These are phyloP conservation scores for Triangularia setosa DNA, from an alignment of 2,329 filamentous ascomycete genomes.

Conservation along the genomic window DNA sequence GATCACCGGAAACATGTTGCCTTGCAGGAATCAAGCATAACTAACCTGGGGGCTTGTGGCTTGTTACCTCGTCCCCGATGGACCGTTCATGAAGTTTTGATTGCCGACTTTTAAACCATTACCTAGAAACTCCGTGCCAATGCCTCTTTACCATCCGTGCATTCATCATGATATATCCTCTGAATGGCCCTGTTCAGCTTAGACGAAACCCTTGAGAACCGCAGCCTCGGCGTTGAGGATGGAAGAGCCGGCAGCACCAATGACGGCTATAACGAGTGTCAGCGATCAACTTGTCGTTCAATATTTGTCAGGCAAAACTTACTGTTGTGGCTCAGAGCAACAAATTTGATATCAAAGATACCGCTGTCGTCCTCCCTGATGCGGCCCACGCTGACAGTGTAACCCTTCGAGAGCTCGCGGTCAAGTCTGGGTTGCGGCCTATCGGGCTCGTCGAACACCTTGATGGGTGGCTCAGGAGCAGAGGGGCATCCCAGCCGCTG, in stretches of 20 bases:
- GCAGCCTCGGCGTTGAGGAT: constrained; percentile 93
- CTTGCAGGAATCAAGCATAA: constrained; percentile 6
- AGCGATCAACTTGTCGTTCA: constrained; percentile 20
- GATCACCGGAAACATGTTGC: background rate
- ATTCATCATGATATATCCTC: background rate
- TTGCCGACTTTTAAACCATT: constrained; percentile 6
- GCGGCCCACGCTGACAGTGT: constrained; percentile 86
- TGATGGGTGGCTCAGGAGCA: constrained; percentile 75
- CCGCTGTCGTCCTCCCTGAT: constrained; percentile 81
- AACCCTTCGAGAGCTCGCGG: constrained; percentile 77
- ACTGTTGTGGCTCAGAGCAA: constrained; percentile 80
- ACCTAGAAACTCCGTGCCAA: constrained; percentile 15
- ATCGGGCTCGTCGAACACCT: constrained; percentile 85
- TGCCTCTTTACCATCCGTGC: background rate
- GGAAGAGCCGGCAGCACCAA: constrained; percentile 92
- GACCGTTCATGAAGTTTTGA: constrained; percentile 4
- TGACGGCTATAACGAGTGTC: constrained; percentile 61
- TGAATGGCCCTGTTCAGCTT: constrained; percentile 23
- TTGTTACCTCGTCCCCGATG: background rate
- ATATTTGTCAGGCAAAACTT: constrained; percentile 30
- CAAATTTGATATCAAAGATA: constrained; percentile 93
- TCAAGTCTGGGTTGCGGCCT: constrained; percentile 89
- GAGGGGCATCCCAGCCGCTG: constrained; percentile 82
- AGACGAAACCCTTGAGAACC: constrained; percentile 82
- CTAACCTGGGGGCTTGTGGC: background rate